A percentile compares a stretch with the other conserved stretches of the same genome.
These are phyloP conservation scores for Tylopilus rubrobrunneus DNA, from an alignment of 768 basidiomycete species.

Conservation along the genomic window DNA sequence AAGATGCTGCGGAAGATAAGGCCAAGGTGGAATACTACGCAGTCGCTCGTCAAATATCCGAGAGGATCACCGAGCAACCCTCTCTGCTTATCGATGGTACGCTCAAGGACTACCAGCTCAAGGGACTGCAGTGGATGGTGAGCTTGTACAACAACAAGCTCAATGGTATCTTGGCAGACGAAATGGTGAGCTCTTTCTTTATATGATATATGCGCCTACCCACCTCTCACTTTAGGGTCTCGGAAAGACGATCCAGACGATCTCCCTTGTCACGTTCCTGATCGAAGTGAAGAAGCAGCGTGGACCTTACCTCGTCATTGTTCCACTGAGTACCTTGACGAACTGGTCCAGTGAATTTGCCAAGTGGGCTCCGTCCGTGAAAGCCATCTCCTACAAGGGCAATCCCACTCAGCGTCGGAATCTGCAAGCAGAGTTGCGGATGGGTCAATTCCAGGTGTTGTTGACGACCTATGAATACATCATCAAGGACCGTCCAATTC, in stretches of 20 bases:
- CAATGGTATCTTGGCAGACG: constrained; percentile 92
- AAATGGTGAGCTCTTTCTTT: constrained; percentile 58
- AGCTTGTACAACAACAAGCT: constrained; percentile 94
- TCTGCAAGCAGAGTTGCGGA: constrained; percentile 72
- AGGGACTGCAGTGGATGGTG: constrained; percentile 98
- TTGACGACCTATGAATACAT: constrained; percentile 97
- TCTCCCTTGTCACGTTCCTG: constrained; percentile 91
- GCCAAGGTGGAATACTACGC: constrained; percentile 94
- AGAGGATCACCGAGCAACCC: constrained; percentile 77
- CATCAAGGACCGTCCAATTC: constrained; percentile 89
- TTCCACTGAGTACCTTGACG: constrained; percentile 93
- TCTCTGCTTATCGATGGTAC: constrained; percentile 78
- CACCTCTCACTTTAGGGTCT: constrained; percentile 59
- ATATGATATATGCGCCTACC: constrained; percentile 6
- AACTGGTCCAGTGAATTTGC: constrained; percentile 97
- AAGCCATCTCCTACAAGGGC: constrained; percentile 84
- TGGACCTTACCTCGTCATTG: constrained; percentile 95
- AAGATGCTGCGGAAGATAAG: constrained; percentile 58
- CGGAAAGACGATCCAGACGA: constrained; percentile 92
- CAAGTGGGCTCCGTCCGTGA: constrained; percentile 91
- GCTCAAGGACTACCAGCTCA: constrained; percentile 91
- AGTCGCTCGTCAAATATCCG: constrained; percentile 88
- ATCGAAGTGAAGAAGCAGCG: constrained; percentile 87
- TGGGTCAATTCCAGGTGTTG: constrained; percentile 85
- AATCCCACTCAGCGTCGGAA: constrained; percentile 79